Percentiles rank a stretch among this genome's conserved stretches.
Conservation (phyloP, 306 rosid species). For the Pyrus bretschneideri region DNA sequence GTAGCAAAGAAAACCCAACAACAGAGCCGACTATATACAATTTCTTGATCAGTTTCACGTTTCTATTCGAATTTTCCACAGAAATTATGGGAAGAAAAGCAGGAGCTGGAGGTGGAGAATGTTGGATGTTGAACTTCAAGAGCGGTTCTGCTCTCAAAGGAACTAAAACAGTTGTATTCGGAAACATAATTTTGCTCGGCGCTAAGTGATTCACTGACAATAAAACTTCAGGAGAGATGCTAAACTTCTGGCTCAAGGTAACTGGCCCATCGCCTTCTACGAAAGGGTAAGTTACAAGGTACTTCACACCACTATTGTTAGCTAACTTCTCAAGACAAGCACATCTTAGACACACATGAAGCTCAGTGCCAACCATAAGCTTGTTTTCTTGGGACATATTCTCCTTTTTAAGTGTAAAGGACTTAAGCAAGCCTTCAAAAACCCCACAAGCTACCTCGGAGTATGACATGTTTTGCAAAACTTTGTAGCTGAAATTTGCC, state of each 20-base stretch:
- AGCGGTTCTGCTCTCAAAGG: constrained; percentile 28
- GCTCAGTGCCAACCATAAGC: constrained; percentile 20
- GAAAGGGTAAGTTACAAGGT: constrained; percentile 60
- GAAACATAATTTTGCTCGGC: constrained; percentile 20
- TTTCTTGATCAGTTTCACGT: constrained; percentile 10
- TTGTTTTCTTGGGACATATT: constrained; percentile 22
- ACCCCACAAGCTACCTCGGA: constrained; percentile 42
- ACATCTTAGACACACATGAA: constrained; percentile 48
- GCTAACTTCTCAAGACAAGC: constrained; percentile 44
- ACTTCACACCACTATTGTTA: constrained; percentile 15
- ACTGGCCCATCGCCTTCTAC: constrained; percentile 19
- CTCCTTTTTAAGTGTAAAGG: constrained; percentile 24
- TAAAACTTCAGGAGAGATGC: constrained; percentile 32
- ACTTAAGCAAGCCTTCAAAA: constrained; percentile 54
- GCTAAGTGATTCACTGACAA: constrained; percentile 25
- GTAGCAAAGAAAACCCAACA: constrained; percentile 29
- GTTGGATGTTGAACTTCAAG: constrained; percentile 22
- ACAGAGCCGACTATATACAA: constrained; percentile 38
- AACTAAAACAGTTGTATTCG: constrained; percentile 36
- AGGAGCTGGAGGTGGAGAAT: constrained; percentile 49
- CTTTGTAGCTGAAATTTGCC: constrained; percentile 30
- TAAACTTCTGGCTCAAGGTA: constrained; percentile 27
- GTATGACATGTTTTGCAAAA: constrained; percentile 17
- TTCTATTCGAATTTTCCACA: not conserved
- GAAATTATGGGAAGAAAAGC: constrained; percentile 43